These are phyloP conservation scores for Globisporangium ultimum DNA, from an alignment of 352 stramenopile genomes.

Conservation along the genomic window DNA sequence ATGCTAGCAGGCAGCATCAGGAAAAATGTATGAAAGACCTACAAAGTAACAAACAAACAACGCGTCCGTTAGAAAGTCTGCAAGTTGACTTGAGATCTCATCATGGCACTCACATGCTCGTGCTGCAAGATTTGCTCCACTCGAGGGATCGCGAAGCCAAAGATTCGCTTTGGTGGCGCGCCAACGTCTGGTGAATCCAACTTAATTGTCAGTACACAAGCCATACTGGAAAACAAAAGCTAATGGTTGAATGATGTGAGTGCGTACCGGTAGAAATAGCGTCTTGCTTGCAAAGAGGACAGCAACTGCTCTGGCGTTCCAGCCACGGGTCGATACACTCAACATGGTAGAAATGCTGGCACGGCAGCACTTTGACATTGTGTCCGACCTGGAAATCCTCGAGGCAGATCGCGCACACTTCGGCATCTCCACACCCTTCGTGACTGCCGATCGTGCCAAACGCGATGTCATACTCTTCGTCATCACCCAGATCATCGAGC, in stretches of 20 bases:
- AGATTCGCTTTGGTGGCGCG: conserved; percentile 51
- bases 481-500: conserved; percentile 20
- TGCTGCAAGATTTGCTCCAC: conserved; percentile 74
- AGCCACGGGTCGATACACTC: conserved; percentile 87
- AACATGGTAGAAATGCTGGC: conserved; percentile 84
- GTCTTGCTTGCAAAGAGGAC: conserved; percentile 83
- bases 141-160: conserved; percentile 51
- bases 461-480: conserved; percentile 5
- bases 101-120: conserved; percentile 45
- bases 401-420: conserved; percentile 70
- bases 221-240: neutral
- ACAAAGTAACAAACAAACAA: conserved; percentile 11
- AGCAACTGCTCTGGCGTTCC: conserved; percentile 66
- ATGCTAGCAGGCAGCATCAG: conserved; percentile 79
- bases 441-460: neutral
- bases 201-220: too few species aligned
- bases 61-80: neutral
- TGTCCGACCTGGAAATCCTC: conserved; percentile 61
- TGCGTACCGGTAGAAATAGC: conserved; percentile 57
- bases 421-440: neutral
- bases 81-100: conserved; percentile 7
- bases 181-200: conserved; percentile 26
- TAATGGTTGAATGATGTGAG: neutral
- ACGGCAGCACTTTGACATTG: conserved; percentile 78
- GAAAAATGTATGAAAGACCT: conserved; percentile 79